phyloP scores from a whole-genome alignment of 2,329 filamentous ascomycete species.

The Fusarium heterosporum region DNA sequence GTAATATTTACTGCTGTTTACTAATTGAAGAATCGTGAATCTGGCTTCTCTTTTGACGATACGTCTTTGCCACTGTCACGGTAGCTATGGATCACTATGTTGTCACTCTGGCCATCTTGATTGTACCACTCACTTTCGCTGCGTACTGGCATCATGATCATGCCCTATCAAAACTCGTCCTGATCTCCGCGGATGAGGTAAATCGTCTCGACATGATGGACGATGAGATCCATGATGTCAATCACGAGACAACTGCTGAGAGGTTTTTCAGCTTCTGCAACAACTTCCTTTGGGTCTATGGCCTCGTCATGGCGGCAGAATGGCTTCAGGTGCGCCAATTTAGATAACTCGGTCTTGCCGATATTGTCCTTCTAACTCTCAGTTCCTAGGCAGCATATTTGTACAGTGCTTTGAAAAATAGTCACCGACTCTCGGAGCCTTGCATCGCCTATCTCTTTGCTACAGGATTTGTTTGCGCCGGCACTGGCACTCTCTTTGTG shows the following conservation, averaged over 20 bases:
- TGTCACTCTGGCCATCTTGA: neutral
- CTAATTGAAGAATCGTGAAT: neutral
- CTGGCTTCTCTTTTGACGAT: neutral
- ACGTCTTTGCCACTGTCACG: neutral
- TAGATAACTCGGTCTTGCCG: accelerated
- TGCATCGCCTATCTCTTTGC: neutral
- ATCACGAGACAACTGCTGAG: neutral
- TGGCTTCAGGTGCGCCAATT: slow-evolving; percentile 2
- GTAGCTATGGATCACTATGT: neutral
- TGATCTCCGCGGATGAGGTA: neutral
- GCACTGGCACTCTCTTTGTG: neutral
- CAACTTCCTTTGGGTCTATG: neutral
- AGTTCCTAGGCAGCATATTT: neutral
- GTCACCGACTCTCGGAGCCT: neutral
- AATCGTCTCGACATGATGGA: neutral
- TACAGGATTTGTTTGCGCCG: neutral
- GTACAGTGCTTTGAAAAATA: neutral
- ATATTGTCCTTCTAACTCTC: neutral
- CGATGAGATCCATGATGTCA: slow-evolving; percentile 1
- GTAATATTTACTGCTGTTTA: neutral
- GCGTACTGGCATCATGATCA: neutral
- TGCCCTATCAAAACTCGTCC: neutral
- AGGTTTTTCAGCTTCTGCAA: neutral
- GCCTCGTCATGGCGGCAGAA: neutral
- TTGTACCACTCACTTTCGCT: neutral